Evolutionary conservation across 495 filamentous ascomycete species (phyloP).

Genomic region (Bacidia rubella): DNA sequence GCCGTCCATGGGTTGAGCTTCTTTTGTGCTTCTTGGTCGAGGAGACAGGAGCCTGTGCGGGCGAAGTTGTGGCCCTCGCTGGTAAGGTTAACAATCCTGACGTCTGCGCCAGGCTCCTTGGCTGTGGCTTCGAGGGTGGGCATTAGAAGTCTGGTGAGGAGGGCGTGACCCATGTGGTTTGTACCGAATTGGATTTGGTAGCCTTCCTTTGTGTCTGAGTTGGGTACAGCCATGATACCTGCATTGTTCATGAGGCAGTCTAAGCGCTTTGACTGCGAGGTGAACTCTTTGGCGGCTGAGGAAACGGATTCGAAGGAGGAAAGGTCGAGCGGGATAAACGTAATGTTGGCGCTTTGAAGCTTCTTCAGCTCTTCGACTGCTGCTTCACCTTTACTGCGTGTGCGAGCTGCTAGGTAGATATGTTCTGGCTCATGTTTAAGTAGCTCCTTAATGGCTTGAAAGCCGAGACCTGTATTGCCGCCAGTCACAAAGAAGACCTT

Average conservation of each 20-base stretch:
- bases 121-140: constrained; percentile 42
- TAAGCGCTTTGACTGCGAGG: constrained; percentile 32
- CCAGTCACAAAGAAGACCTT: constrained; percentile 52
- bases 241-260: constrained; percentile 60
- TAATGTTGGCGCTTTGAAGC: constrained; percentile 31
- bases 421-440: constrained; percentile 44
- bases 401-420: constrained; percentile 53
- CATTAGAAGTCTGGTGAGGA: constrained; percentile 50
- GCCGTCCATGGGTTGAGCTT: constrained; percentile 28
- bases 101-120: constrained; percentile 24
- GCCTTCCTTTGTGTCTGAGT: constrained; percentile 40
- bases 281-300: constrained; percentile 34
- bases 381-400: constrained; percentile 33
- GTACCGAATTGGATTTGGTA: constrained; percentile 60
- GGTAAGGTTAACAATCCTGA: constrained; percentile 33
- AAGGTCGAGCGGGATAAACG: constrained; percentile 38
- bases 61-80: constrained; percentile 28
- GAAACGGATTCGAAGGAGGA: constrained; percentile 39
- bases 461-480: constrained; percentile 54
- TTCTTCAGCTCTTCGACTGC: constrained; percentile 38
- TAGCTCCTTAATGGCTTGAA: constrained; percentile 47
- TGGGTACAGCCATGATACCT: constrained; percentile 46
- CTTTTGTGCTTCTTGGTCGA: constrained; percentile 18
- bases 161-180: constrained; percentile 56
- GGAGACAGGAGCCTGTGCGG: constrained; percentile 25